Percentiles rank a stretch among this genome's conserved stretches.
Conservation (phyloP, 2,329 filamentous ascomycete genomes). For the Trichoderma simmonsii region DNA sequence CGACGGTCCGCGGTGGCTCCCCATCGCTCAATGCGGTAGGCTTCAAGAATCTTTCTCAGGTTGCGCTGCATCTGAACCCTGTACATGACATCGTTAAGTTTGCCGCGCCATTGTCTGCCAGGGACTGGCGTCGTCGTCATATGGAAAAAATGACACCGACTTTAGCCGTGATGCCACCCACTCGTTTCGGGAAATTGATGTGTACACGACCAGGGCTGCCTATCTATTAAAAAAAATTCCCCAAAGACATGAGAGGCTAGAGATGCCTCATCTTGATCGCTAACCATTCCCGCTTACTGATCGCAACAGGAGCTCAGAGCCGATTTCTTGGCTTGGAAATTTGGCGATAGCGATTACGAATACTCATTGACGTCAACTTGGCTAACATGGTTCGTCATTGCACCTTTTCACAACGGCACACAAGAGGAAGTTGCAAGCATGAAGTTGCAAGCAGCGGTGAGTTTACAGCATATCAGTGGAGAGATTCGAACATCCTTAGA, state of each 20-base stretch:
- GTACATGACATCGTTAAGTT: neutral
- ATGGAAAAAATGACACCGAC: neutral
- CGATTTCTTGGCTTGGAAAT: neutral
- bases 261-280: neutral
- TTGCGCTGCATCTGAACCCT: neutral
- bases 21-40: slow-evolving; percentile 3
- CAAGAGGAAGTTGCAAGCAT: neutral
- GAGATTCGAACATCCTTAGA: neutral
- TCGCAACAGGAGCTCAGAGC: neutral
- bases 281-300: neutral
- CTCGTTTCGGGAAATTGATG: neutral
- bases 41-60: slow-evolving; percentile 1
- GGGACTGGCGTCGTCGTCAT: neutral
- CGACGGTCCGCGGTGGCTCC: neutral
- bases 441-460: neutral
- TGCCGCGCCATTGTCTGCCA: slow-evolving; percentile 1
- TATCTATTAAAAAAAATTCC: neutral
- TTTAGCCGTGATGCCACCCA: slow-evolving; percentile 9
- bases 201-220: neutral
- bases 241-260: neutral
- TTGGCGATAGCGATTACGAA: neutral
- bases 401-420: neutral
- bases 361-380: neutral
- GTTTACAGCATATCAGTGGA: neutral
- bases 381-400: neutral